phyloP scores from a whole-genome alignment of 345 rosid genomes.

The Salix caprea region DNA sequence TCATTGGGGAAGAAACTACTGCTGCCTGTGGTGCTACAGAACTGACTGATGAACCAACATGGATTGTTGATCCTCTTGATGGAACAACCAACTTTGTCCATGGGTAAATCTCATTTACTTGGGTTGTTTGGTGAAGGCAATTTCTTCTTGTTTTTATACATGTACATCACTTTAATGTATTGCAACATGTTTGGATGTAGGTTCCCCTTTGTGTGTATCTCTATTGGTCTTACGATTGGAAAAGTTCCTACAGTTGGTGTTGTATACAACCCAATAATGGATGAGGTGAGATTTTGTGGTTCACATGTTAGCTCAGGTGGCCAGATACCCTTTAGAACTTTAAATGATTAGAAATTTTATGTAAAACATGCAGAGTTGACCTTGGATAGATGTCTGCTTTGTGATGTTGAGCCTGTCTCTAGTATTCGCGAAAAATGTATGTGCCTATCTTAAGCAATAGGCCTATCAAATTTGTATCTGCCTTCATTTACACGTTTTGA shows the following conservation, averaged over 20 bases:
- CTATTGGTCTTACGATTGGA: slow-evolving; percentile 88
- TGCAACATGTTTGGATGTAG: slow-evolving; percentile 32
- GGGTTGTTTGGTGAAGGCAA: not conserved
- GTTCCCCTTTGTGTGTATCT: slow-evolving; percentile 83
- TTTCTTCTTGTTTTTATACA: slow-evolving; percentile 4
- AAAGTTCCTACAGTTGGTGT: slow-evolving; percentile 85
- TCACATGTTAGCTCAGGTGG: not conserved
- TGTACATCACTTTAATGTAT: not conserved
- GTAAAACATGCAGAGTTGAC: not conserved
- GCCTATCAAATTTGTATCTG: not conserved
- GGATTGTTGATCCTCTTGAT: slow-evolving; percentile 99
- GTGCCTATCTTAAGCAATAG: not conserved
- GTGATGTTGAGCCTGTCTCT: not conserved
- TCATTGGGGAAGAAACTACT: slow-evolving; percentile 96
- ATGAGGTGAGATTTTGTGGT: slow-evolving; percentile 57
- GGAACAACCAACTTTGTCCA: slow-evolving; percentile 98
- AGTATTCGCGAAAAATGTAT: not conserved
- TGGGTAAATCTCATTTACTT: slow-evolving; percentile 43
- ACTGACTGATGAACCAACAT: slow-evolving; percentile 89
- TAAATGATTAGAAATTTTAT: not conserved
- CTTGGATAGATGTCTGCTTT: not conserved
- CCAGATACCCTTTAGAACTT: not conserved
- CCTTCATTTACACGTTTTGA: not conserved
- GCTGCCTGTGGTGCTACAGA: slow-evolving; percentile 72
- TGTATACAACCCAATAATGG: slow-evolving; percentile 85